phyloP scores from a whole-genome alignment of 2,329 filamentous ascomycete species.

The Curvularia sp. region DNA sequence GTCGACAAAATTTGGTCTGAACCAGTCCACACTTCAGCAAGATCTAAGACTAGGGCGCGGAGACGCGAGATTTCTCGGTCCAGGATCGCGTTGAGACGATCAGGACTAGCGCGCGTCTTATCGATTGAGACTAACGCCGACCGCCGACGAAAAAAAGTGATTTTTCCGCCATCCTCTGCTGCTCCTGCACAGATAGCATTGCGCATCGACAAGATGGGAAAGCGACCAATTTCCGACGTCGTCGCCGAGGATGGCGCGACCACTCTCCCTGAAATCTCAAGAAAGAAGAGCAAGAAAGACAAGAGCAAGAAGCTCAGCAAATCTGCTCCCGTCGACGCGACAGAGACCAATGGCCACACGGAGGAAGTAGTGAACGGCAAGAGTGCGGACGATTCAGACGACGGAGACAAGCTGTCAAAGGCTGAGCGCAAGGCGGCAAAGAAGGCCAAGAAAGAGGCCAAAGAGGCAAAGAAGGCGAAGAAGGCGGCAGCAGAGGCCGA shows the following conservation, averaged over 20 bases:
- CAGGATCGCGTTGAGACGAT: constrained; percentile 7
- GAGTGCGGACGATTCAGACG: constrained; percentile 27
- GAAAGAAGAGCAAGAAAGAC: constrained; percentile 51
- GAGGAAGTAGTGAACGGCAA: constrained; percentile 28
- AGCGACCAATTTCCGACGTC: constrained; percentile 46
- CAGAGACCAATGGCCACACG: constrained; percentile 29
- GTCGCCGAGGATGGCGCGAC: constrained; percentile 35
- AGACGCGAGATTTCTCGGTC: constrained; percentile 10
- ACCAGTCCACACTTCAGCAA: background rate
- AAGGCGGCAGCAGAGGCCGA: constrained; percentile 21
- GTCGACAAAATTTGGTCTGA: background rate
- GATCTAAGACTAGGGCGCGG: background rate
- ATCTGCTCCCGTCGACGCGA: constrained; percentile 23
- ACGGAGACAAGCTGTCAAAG: constrained; percentile 49
- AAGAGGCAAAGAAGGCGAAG: constrained; percentile 34
- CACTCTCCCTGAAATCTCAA: constrained; percentile 33
- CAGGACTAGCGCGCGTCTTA: constrained; percentile 20
- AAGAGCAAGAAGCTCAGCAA: constrained; percentile 42
- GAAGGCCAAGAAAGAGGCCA: constrained; percentile 52
- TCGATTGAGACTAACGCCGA: constrained; percentile 27
- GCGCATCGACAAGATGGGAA: constrained; percentile 41
- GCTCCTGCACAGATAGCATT: constrained; percentile 7
- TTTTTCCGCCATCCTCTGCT: constrained; percentile 19
- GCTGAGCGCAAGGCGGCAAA: constrained; percentile 54
- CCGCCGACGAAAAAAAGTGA: constrained; percentile 25